phyloP scores from a whole-genome alignment of 148 eudicot genomes.

The Camellia granthamiana region DNA sequence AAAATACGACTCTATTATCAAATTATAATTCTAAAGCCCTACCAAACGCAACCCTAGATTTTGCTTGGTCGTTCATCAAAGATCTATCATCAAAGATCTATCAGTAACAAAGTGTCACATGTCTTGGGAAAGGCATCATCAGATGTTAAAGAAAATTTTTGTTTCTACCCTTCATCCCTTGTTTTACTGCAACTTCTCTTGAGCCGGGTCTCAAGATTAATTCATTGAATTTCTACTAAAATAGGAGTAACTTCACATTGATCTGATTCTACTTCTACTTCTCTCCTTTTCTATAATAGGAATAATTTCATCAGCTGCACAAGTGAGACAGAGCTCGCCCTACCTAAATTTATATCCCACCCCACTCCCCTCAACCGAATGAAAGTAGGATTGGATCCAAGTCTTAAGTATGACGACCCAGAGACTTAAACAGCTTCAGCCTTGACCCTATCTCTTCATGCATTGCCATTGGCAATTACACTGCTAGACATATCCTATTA shows the following conservation, averaged over 20 bases:
- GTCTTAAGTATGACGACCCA: background rate
- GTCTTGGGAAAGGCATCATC: background rate
- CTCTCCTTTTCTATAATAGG: too few species aligned
- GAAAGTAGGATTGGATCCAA: background rate
- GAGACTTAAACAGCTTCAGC: background rate
- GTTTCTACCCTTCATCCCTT: background rate
- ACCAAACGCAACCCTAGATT: background rate
- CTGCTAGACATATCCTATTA: background rate
- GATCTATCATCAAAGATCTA: background rate
- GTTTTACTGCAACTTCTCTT: background rate
- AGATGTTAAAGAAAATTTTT: background rate
- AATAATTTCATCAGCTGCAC: background rate
- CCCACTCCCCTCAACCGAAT: background rate
- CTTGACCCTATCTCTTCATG: background rate
- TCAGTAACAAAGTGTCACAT: background rate
- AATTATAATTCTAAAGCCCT: too few species aligned
- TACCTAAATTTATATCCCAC: background rate
- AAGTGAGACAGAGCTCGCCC: background rate
- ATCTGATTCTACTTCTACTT: too few species aligned
- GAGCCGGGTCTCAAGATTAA: background rate
- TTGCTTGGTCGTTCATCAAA: background rate
- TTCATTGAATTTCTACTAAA: background rate
- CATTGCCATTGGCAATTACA: background rate
- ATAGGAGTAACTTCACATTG: background rate
- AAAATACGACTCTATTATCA: too few species aligned